Percentiles rank a stretch among this genome's conserved stretches.
Evolutionary conservation across 2,329 filamentous ascomycete genomes (phyloP).

Genomic region (Pseudogymnoascus sp.): DNA sequence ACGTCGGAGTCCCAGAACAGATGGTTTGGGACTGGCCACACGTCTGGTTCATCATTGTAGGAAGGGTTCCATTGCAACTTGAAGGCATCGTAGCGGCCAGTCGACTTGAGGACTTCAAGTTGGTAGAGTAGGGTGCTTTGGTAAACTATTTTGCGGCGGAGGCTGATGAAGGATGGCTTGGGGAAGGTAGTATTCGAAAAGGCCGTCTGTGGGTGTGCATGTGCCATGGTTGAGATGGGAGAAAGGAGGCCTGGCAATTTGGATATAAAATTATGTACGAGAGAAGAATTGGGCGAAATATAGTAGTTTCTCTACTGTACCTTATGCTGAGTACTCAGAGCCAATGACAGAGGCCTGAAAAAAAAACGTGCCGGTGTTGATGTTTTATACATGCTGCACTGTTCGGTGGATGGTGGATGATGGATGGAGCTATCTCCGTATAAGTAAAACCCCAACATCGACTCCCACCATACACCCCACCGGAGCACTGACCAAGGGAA

Average conservation of each 20-base stretch:
- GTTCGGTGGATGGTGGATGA: not conserved
- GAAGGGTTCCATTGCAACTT: slow-evolving; percentile 48
- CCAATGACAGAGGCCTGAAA: not conserved
- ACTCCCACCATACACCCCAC: not conserved
- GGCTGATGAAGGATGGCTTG: slow-evolving; percentile 29
- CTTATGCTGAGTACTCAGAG: not conserved
- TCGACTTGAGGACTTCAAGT: slow-evolving; percentile 44
- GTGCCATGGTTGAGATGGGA: slow-evolving; percentile 23
- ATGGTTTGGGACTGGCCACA: slow-evolving; percentile 51
- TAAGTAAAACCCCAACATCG: not conserved
- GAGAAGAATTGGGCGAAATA: not conserved
- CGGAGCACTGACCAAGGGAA: not conserved
- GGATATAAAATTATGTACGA: not conserved
- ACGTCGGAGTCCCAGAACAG: slow-evolving; percentile 54
- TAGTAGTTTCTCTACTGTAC: not conserved
- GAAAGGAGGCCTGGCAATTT: not conserved
- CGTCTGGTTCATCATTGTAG: slow-evolving; percentile 42
- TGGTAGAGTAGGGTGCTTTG: slow-evolving; percentile 43
- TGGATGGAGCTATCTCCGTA: not conserved
- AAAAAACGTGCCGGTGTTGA: not conserved
- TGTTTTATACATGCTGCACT: not conserved
- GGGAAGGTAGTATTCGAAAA: slow-evolving; percentile 31
- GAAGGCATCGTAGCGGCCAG: slow-evolving; percentile 52
- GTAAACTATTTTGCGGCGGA: slow-evolving; percentile 36
- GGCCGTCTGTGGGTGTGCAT: slow-evolving; percentile 35